phyloP scores from a whole-genome alignment of 2,329 filamentous ascomycete species.

The Trichoderma endophyticum region DNA sequence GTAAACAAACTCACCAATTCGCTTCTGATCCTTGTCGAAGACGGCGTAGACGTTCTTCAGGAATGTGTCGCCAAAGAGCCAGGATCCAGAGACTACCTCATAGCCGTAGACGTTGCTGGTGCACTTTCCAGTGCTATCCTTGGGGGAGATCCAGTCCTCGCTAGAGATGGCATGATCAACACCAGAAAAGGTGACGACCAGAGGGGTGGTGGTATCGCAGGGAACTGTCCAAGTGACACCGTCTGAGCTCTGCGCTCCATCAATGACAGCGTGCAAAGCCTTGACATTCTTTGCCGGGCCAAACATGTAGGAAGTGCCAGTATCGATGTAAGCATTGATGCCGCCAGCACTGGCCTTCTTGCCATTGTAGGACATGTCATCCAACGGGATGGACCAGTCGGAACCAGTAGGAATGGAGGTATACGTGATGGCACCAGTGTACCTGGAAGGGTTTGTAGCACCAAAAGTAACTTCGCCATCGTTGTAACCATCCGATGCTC shows the following conservation, averaged over 20 bases:
- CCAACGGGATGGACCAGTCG: slow-evolving; percentile 72
- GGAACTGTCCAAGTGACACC: slow-evolving; percentile 68
- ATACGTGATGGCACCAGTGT: slow-evolving; percentile 66
- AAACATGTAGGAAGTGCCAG: slow-evolving; percentile 77
- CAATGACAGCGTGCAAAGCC: slow-evolving; percentile 64
- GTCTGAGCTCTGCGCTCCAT: slow-evolving; percentile 55
- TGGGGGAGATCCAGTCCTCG: slow-evolving; percentile 65
- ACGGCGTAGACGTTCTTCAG: slow-evolving; percentile 87
- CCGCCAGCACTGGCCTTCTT: slow-evolving; percentile 54
- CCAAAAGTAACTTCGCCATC: slow-evolving; percentile 79
- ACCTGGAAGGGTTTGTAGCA: slow-evolving; percentile 62
- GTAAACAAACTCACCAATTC: slow-evolving; percentile 53
- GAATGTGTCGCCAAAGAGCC: slow-evolving; percentile 84
- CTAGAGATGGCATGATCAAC: slow-evolving; percentile 63
- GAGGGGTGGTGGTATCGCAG: slow-evolving; percentile 59
- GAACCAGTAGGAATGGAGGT: slow-evolving; percentile 51
- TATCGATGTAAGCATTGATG: slow-evolving; percentile 71
- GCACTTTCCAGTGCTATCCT: slow-evolving; percentile 47
- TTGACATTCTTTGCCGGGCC: slow-evolving; percentile 65
- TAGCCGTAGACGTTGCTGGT: slow-evolving; percentile 73
- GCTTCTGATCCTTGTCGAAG: slow-evolving; percentile 70
- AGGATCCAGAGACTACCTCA: slow-evolving; percentile 62
- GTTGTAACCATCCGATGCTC: slow-evolving; percentile 61
- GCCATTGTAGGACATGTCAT: slow-evolving; percentile 62
- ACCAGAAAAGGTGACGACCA: slow-evolving; percentile 68